Percentiles rank a stretch among this genome's conserved stretches.
Evolutionary conservation across 2,329 filamentous ascomycete genomes (phyloP).

Genomic region (Beauveria asiatica): DNA sequence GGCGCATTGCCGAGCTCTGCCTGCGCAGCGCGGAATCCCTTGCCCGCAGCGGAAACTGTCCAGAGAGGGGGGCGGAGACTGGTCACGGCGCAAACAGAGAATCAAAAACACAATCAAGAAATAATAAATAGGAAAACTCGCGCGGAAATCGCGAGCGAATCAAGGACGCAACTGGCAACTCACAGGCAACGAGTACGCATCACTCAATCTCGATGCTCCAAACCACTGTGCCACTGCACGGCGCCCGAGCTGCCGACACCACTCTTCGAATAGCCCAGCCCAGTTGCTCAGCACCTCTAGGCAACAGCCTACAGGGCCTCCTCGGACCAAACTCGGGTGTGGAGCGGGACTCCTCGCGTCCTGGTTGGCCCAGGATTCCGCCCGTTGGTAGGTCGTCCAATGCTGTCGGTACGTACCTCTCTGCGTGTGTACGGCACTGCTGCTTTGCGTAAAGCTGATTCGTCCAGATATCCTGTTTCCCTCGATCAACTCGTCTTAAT

Average conservation of each 20-base stretch:
- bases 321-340: slow-evolving; percentile 1
- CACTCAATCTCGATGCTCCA: neutral
- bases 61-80: neutral
- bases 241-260: neutral
- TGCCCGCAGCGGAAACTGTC: neutral
- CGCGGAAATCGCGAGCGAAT: neutral
- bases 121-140: no score
- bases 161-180: neutral
- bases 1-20: slow-evolving; percentile 10
- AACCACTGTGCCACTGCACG: neutral
- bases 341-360: neutral
- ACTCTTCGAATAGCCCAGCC: no score
- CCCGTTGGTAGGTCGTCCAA: neutral
- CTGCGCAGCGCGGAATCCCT: neutral
- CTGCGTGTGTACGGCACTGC: neutral
- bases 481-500: neutral
- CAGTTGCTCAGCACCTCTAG: no score
- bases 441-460: neutral
- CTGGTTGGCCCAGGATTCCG: slow-evolving; percentile 3
- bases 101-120: neutral
- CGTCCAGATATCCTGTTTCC: neutral
- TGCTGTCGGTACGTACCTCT: neutral
- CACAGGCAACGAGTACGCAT: neutral
- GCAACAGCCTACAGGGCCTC: neutral
- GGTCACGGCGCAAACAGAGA: neutral